phyloP scores from a whole-genome alignment of 257 asterid species.

The Hygrophila difformis region DNA sequence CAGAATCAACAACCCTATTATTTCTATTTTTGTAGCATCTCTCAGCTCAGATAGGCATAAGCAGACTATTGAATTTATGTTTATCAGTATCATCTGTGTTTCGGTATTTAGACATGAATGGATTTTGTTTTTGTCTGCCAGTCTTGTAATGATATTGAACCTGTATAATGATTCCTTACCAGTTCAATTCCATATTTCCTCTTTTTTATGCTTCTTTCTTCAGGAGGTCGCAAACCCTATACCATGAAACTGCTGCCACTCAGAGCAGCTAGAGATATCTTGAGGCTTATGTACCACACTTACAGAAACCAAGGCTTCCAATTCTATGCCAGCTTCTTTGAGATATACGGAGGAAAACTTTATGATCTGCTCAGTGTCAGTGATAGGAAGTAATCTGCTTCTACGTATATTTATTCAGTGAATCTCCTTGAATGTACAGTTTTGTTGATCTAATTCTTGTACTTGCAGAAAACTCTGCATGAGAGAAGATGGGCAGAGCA shows the following conservation, averaged over 20 bases:
- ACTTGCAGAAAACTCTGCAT: conserved; percentile 75
- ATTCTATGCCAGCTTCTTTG: conserved; percentile 88
- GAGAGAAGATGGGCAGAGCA: conserved; percentile 99
- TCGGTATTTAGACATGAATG: too few relatives aligned
- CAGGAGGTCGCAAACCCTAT: conserved; percentile 97
- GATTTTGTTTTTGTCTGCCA: background rate
- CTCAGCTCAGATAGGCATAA: too few relatives aligned
- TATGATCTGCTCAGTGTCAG: conserved; percentile 85
- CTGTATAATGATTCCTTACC: too few relatives aligned
- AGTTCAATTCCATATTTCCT: too few relatives aligned
- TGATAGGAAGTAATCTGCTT: conserved; percentile 64
- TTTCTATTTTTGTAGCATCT: too few relatives aligned
- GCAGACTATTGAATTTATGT: too few relatives aligned
- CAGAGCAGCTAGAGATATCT: conserved; percentile 81
- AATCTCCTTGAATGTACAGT: too few relatives aligned
- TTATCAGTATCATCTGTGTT: too few relatives aligned
- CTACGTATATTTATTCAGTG: too few relatives aligned
- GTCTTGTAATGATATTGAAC: background rate
- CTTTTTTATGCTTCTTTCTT: background rate
- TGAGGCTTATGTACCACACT: conserved; percentile 90
- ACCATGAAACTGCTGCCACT: conserved; percentile 98
- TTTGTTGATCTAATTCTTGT: conserved; percentile 7
- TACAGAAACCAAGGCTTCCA: conserved; percentile 95
- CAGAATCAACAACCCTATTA: too few relatives aligned
- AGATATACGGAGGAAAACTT: conserved; percentile 96